These are phyloP conservation scores for Climacium dendroides DNA, from an alignment of 225 moss, liverwort and hornwort species.

Conservation along the genomic window DNA sequence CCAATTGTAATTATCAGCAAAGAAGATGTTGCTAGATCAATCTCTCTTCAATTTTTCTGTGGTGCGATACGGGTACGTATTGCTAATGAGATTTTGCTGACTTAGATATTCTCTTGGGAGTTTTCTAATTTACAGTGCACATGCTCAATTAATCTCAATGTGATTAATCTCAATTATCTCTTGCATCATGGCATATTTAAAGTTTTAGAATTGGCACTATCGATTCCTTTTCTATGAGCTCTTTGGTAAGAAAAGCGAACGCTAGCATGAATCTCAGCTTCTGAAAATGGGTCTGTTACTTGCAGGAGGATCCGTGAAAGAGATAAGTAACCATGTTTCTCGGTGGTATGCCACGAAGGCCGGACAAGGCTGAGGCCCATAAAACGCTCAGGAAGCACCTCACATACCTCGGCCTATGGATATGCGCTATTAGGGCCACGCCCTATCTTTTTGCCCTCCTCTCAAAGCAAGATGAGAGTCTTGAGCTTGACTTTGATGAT, in stretches of 20 bases:
- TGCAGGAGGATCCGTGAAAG: conserved; percentile 1
- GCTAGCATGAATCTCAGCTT: not conserved
- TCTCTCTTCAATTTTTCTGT: not conserved
- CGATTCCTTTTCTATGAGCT: not conserved
- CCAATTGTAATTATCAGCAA: not conserved
- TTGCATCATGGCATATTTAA: not conserved
- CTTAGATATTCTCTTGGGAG: not conserved
- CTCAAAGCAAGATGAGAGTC: conserved; percentile 44
- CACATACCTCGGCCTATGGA: conserved; percentile 87
- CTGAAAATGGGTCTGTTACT: not conserved
- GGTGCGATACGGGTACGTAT: not conserved
- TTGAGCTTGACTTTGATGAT: conserved; percentile 65
- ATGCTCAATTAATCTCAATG: not conserved
- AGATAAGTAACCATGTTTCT: conserved; percentile 57
- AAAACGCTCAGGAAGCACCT: conserved; percentile 78
- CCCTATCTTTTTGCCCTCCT: conserved; percentile 68
- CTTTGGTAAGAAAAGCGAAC: not conserved
- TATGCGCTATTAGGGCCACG: conserved; percentile 75
- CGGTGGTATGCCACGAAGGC: conserved; percentile 86
- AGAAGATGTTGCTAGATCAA: not conserved
- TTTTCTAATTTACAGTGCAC: not conserved
- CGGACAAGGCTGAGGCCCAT: conserved; percentile 88
- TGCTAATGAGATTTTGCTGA: not conserved
- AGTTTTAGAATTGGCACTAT: not conserved
- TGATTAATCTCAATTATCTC: not conserved